Conservation (phyloP, 2,329 filamentous ascomycete genomes). For the Aureobasidium pullulans region DNA sequence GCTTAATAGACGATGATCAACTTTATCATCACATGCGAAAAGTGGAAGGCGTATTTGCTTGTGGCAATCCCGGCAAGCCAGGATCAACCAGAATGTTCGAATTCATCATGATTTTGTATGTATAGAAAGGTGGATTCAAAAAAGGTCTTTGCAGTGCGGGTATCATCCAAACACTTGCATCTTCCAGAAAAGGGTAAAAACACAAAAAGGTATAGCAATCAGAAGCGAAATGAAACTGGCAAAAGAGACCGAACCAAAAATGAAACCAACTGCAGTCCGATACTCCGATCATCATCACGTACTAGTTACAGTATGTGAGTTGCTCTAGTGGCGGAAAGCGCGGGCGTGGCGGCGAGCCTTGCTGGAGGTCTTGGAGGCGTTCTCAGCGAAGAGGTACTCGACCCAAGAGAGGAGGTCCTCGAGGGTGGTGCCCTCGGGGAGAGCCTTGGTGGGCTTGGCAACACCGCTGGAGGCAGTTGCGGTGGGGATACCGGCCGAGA, state of each 20-base stretch:
- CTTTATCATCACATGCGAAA: neutral
- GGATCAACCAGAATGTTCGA: neutral
- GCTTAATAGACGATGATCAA: neutral
- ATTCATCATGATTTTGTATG: neutral
- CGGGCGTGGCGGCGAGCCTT: conserved; percentile 7
- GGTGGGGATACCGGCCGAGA: conserved; percentile 14
- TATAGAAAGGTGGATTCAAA: neutral
- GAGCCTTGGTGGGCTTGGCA: conserved; percentile 19
- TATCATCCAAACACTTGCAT: conserved; percentile 1
- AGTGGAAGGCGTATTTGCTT: neutral
- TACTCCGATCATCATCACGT: conserved; percentile 3
- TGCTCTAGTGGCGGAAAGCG: conserved; percentile 15
- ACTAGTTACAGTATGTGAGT: neutral
- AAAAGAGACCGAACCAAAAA: neutral
- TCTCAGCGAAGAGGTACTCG: conserved; percentile 21
- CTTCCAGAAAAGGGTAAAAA: neutral
- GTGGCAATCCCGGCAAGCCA: neutral
- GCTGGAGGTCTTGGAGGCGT: neutral
- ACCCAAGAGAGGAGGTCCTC: conserved; percentile 23
- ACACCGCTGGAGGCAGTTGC: conserved; percentile 13
- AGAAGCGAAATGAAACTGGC: neutral
- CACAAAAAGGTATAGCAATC: conserved; percentile 1
- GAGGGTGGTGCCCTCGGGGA: conserved; percentile 23
- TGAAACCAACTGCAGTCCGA: neutral
- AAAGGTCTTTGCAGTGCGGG: conserved; percentile 2